These are phyloP conservation scores for Fusarium nisikadoi DNA, from an alignment of 2,329 filamentous ascomycete genomes.

Conservation along the genomic window DNA sequence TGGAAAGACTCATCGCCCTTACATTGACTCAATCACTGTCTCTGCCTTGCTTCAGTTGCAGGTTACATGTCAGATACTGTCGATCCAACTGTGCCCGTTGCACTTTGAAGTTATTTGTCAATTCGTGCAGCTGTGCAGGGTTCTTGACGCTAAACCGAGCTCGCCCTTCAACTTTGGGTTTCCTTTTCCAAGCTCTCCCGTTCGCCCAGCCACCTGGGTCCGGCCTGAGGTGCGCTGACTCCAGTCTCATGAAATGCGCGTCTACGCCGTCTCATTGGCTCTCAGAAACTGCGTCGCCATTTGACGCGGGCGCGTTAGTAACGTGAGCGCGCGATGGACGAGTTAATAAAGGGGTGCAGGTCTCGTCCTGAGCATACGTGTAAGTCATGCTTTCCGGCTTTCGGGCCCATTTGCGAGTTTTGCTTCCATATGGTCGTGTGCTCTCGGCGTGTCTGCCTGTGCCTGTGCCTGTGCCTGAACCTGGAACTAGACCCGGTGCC, in stretches of 20 bases:
- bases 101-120: conserved; percentile 33
- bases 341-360: conserved; percentile 37
- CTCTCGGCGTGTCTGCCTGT: conserved; percentile 19
- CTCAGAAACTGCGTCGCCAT: conserved; percentile 31
- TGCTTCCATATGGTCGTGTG: conserved; percentile 22
- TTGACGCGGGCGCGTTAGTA: conserved; percentile 41
- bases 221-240: conserved; percentile 34
- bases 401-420: conserved; percentile 17
- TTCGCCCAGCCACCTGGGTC: conserved; percentile 42
- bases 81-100: conserved; percentile 25
- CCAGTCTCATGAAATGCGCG: conserved; percentile 40
- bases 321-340: conserved; percentile 29
- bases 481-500: conserved; percentile 10
- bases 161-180: conserved; percentile 21
- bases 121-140: conserved; percentile 27
- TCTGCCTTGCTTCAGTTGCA: conserved; percentile 31
- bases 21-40: conserved; percentile 21
- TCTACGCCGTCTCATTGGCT: conserved; percentile 38
- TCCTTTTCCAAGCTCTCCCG: conserved; percentile 30
- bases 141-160: conserved; percentile 41
- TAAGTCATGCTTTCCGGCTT: conserved; percentile 34
- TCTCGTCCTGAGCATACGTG: conserved; percentile 19
- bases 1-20: conserved; percentile 12
- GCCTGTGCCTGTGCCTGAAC: conserved; percentile 18
- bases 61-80: conserved; percentile 21